Evolutionary conservation across 2,329 filamentous ascomycete species (phyloP).

Genomic region (Fusarium sterilihyphosum): DNA sequence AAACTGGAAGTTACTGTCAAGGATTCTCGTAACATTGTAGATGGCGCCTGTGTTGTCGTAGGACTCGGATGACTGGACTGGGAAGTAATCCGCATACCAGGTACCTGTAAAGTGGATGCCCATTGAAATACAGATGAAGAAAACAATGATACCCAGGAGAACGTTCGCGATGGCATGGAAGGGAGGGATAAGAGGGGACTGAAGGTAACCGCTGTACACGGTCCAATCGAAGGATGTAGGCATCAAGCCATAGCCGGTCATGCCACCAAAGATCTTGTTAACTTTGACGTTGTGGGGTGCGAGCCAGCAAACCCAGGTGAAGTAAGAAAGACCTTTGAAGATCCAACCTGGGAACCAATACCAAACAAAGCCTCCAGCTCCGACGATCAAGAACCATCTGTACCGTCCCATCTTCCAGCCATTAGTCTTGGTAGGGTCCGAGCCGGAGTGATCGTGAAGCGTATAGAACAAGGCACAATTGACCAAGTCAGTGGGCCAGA

Average conservation of each 20-base stretch:
- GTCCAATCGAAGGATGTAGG: slow-evolving; percentile 69
- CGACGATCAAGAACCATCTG: slow-evolving; percentile 68
- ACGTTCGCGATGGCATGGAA: slow-evolving; percentile 67
- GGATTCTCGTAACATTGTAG: slow-evolving; percentile 70
- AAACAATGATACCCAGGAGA: slow-evolving; percentile 61
- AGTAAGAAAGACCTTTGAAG: slow-evolving; percentile 69
- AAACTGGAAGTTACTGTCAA: slow-evolving; percentile 65
- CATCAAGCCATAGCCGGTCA: slow-evolving; percentile 66
- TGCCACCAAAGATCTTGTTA: slow-evolving; percentile 71
- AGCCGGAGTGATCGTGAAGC: slow-evolving; percentile 56
- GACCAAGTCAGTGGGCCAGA: slow-evolving; percentile 66
- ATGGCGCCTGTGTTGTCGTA: slow-evolving; percentile 70
- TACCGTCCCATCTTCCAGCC: slow-evolving; percentile 74
- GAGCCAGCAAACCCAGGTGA: slow-evolving; percentile 70
- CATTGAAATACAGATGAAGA: slow-evolving; percentile 66
- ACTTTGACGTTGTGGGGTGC: slow-evolving; percentile 68
- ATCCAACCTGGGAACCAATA: slow-evolving; percentile 72
- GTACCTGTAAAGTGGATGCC: slow-evolving; percentile 67
- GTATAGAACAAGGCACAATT: slow-evolving; percentile 63
- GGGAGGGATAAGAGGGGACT: slow-evolving; percentile 62
- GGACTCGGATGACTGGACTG: slow-evolving; percentile 67
- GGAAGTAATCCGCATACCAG: slow-evolving; percentile 69
- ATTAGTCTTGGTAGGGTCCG: slow-evolving; percentile 60
- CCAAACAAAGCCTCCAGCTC: slow-evolving; percentile 61
- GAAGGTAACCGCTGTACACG: slow-evolving; percentile 59